Percentiles rank a stretch among this genome's conserved stretches.
Conservation (phyloP, 495 filamentous ascomycete species). For the Aspergillus nanangensis region DNA sequence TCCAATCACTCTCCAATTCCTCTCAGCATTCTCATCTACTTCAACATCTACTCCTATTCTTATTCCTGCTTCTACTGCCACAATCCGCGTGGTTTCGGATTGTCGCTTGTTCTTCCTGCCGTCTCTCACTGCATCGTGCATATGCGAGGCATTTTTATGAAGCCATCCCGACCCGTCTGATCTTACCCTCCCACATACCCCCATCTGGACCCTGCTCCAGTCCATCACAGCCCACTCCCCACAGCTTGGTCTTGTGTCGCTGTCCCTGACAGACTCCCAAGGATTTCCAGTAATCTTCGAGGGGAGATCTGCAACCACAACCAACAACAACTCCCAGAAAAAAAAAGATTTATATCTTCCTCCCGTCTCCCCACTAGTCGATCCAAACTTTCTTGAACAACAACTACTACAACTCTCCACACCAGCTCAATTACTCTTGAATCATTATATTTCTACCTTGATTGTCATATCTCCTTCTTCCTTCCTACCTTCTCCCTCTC, state of each 20-base stretch:
- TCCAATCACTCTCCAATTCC: conserved; percentile 9
- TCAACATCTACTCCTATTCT: background rate
- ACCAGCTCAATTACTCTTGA: background rate
- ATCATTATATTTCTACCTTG: conserved; percentile 2
- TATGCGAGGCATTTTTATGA: conserved; percentile 14
- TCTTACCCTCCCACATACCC: conserved; percentile 2
- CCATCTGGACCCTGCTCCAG: conserved; percentile 2
- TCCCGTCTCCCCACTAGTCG: too few relatives aligned
- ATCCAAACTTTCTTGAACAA: too few relatives aligned
- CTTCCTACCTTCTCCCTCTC: background rate
- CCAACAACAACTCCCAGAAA: background rate
- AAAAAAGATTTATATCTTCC: background rate
- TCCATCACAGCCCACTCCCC: conserved; percentile 23
- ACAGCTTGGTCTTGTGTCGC: conserved; percentile 10
- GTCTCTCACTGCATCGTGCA: conserved; percentile 13
- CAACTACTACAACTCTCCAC: too few relatives aligned
- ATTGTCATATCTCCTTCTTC: background rate
- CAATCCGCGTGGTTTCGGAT: conserved; percentile 11
- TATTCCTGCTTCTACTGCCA: conserved; percentile 4
- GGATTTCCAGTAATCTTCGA: conserved; percentile 2
- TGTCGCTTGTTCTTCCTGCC: conserved; percentile 4
- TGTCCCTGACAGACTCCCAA: conserved; percentile 16
- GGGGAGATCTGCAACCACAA: conserved; percentile 11
- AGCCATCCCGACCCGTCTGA: conserved; percentile 7
- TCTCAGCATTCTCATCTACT: conserved; percentile 1